Evolutionary conservation across 345 rosid genomes (phyloP).

Genomic region (Diplotaxis tenuifolia): DNA sequence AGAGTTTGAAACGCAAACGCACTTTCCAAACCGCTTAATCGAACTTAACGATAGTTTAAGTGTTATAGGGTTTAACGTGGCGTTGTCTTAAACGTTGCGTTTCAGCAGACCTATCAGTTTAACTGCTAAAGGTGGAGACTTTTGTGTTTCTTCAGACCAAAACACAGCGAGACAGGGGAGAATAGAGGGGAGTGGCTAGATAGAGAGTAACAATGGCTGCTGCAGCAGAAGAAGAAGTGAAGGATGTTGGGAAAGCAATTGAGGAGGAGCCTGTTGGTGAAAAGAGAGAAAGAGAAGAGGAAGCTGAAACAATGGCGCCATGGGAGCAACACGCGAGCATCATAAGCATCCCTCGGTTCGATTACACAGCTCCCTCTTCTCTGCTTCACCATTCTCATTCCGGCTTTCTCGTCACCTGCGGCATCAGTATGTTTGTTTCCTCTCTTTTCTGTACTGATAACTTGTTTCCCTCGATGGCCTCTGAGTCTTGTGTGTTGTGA

Average conservation of each 20-base stretch:
- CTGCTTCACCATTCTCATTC: slow-evolving; percentile 71
- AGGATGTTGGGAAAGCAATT: background rate
- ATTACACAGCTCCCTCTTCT: slow-evolving; percentile 82
- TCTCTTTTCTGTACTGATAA: background rate
- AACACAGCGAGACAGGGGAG: background rate
- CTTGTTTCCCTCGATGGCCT: background rate
- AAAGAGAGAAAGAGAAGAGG: slow-evolving; percentile 32
- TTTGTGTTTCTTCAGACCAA: slow-evolving; percentile 9
- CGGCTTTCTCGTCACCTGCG: slow-evolving; percentile 84
- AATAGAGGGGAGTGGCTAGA: background rate
- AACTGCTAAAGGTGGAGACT: slow-evolving; percentile 5
- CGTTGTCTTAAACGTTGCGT: background rate
- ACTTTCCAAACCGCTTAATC: slow-evolving; percentile 8
- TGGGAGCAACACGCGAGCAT: slow-evolving; percentile 83
- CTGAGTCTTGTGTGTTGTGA: slow-evolving; percentile 4
- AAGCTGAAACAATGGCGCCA: slow-evolving; percentile 49
- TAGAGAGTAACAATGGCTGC: slow-evolving; percentile 26
- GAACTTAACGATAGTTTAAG: background rate
- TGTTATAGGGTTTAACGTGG: background rate
- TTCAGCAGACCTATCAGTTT: background rate
- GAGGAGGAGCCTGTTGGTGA: slow-evolving; percentile 24
- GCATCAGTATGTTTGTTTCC: slow-evolving; percentile 49
- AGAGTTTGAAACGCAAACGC: slow-evolving; percentile 25
- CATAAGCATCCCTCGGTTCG: slow-evolving; percentile 87
- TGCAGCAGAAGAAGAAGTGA: slow-evolving; percentile 5